phyloP scores from a whole-genome alignment of 208 protist species.

The Wallacemonas sp. region DNA sequence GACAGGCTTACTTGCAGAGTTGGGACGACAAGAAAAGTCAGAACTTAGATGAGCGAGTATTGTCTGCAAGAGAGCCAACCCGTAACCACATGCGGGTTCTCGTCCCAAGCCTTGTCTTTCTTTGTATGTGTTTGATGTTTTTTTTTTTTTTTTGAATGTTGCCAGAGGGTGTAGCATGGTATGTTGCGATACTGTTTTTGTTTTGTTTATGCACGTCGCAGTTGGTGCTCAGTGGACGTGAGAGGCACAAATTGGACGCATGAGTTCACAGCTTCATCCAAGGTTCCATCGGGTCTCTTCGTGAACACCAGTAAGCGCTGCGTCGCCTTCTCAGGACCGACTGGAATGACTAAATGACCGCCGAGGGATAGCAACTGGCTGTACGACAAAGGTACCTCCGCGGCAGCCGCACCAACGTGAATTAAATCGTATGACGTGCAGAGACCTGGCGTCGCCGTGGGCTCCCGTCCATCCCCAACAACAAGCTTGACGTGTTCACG shows the following conservation, averaged over 20 bases:
- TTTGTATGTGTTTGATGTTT: not conserved
- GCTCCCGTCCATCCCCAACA: constrained; percentile 67
- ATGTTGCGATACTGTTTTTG: no score
- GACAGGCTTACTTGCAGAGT: no score
- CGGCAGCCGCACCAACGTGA: constrained; percentile 81
- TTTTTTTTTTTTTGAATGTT: constrained; percentile 4
- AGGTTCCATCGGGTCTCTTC: constrained; percentile 51
- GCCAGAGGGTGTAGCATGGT: not conserved
- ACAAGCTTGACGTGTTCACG: constrained; percentile 39
- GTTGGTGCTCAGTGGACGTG: constrained; percentile 61
- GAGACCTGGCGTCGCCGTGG: constrained; percentile 17
- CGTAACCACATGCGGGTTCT: no score
- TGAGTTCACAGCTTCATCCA: constrained; percentile 33
- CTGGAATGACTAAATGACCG: constrained; percentile 75
- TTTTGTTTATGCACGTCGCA: constrained; percentile 5
- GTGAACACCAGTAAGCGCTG: constrained; percentile 71
- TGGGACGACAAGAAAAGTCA: no score
- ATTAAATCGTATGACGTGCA: constrained; percentile 69
- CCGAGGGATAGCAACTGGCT: constrained; percentile 44
- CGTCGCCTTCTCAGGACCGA: constrained; percentile 47
- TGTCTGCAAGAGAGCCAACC: no score
- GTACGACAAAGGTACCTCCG: constrained; percentile 41
- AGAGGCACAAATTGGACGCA: constrained; percentile 81
- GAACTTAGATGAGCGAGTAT: no score
- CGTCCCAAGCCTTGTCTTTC: no score